A percentile compares a stretch with the other conserved stretches of the same genome.
Evolutionary conservation across 2,329 filamentous ascomycete species (phyloP).

Genomic region (Huntiella savannae): DNA sequence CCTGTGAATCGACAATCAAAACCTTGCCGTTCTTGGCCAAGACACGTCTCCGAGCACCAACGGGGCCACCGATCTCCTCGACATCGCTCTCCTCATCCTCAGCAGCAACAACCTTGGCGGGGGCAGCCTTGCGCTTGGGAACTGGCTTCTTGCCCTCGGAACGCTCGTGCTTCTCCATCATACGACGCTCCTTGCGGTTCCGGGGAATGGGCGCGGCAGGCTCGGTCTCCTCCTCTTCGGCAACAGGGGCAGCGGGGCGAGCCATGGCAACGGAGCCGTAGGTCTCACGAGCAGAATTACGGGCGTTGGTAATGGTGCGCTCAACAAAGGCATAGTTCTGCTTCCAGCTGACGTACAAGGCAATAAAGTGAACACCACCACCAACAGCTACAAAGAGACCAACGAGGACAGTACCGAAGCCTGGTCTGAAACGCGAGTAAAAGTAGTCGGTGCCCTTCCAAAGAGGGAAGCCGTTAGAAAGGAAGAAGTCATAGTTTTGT

Average conservation of each 20-base stretch:
- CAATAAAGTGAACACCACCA: constrained; percentile 72
- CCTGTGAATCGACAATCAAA: constrained; percentile 74
- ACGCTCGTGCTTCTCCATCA: constrained; percentile 70
- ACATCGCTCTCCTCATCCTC: constrained; percentile 23
- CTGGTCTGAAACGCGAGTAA: constrained; percentile 83
- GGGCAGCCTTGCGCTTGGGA: constrained; percentile 21
- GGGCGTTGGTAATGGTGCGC: constrained; percentile 76
- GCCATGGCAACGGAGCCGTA: constrained; percentile 39
- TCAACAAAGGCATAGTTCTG: constrained; percentile 81
- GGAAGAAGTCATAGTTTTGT: constrained; percentile 86
- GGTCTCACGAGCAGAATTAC: constrained; percentile 78
- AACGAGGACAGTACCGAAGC: constrained; percentile 63
- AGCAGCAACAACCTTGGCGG: constrained; percentile 18
- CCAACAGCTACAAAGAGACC: constrained; percentile 70
- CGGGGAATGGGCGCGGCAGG: constrained; percentile 31
- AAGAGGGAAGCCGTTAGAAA: constrained; percentile 77
- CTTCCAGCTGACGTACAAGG: constrained; percentile 71
- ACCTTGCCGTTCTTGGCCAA: constrained; percentile 91
- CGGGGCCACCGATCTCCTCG: constrained; percentile 39
- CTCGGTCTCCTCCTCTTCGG: constrained; percentile 24
- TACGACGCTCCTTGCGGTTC: constrained; percentile 73
- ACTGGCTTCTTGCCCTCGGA: constrained; percentile 41
- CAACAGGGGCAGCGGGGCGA: constrained; percentile 17
- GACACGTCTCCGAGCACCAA: constrained; percentile 68
- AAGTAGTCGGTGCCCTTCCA: constrained; percentile 99